Base-by-base conservation (phyloP, 441 rosid genomes). In the Populus hybrid region DNA sequence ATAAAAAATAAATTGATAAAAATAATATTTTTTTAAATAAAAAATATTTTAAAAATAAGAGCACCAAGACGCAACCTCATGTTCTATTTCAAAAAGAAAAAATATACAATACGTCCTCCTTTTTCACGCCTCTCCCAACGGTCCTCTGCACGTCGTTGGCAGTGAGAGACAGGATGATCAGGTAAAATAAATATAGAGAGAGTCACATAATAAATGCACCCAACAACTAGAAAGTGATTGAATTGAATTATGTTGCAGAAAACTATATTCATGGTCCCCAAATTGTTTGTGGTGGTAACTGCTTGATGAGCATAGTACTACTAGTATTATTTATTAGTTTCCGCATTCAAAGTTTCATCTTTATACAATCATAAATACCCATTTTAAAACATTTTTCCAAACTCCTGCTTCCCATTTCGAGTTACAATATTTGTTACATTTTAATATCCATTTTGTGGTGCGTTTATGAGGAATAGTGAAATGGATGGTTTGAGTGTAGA, bases 151-250 rank as follows among this genome's bases (percentile, higher is more conserved):
- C 34, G 1, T 7, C 61, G 24, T 40, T 71, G 30, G 59, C 23
- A 76, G 6, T 57, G 65, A 67, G 69, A 65, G 71, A 69, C n/a
- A 26, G 68, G 69, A 35, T 73, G 78, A 71, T 65, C 75, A 80
- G 82, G 69, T 9, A 84, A 79, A 79, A 67, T 87, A 83, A 87
- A 83, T 86, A 46, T 5, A 46, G 57, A 46, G 53, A 46, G 7
- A 46, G 19, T 61, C 65, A 73, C n/a, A n/a, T 83, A 90, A 83
- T 92, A 84, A 94, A 90, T 90, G 92, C 90, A 78, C 78, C 77
- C 86, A 92, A 84, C 93, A 72, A 91, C 94, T 79, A 81, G 23
- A 79, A 82, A 83, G 85, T 72, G 74, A 85, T 71, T 75, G 30
- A 71, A 87, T 88, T 91, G 67, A 94, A 89, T 91, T 77, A 80